Percentiles rank a stretch among this genome's conserved stretches.
Evolutionary conservation across 208 protist genomes (phyloP).

Genomic region (Crithidia expoeki): DNA sequence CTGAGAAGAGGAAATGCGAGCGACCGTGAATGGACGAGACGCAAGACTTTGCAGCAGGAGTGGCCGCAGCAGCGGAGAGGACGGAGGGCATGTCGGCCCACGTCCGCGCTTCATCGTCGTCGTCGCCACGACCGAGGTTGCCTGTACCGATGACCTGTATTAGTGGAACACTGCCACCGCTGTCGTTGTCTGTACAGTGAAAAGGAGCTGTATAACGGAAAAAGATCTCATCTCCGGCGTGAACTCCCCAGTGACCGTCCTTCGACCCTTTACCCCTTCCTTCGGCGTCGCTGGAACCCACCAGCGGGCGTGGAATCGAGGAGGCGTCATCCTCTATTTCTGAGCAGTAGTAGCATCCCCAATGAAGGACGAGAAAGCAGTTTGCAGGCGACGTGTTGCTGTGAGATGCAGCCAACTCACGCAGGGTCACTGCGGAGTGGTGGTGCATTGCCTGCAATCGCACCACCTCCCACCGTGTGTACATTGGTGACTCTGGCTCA

Average conservation of each 20-base stretch:
- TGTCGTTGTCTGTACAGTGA: not conserved
- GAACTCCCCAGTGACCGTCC: constrained; percentile 23
- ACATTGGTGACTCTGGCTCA: not conserved
- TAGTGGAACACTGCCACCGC: not conserved
- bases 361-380: constrained; percentile 48
- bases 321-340: constrained; percentile 65
- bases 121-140: constrained; percentile 57
- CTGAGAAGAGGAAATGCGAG: constrained; percentile 56
- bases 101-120: constrained; percentile 38
- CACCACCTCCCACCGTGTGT: constrained; percentile 33
- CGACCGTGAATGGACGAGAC: constrained; percentile 48
- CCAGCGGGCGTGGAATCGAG: constrained; percentile 53
- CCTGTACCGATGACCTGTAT: constrained; percentile 57
- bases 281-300: not conserved
- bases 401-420: not conserved
- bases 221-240: constrained; percentile 68
- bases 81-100: constrained; percentile 27
- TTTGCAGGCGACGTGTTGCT: not conserved
- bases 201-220: constrained; percentile 36
- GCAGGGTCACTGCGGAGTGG: constrained; percentile 69
- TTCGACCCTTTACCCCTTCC: not conserved
- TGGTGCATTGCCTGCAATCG: constrained; percentile 76
- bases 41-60: not conserved
- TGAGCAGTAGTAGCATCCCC: constrained; percentile 87
- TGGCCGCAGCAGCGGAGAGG: not conserved